Evolutionary conservation across 192 early-diverging fungal genomes (phyloP), one percentile per base, ranked within the genome.

Genomic region (Phycomyces blakesleeanus): DNA sequence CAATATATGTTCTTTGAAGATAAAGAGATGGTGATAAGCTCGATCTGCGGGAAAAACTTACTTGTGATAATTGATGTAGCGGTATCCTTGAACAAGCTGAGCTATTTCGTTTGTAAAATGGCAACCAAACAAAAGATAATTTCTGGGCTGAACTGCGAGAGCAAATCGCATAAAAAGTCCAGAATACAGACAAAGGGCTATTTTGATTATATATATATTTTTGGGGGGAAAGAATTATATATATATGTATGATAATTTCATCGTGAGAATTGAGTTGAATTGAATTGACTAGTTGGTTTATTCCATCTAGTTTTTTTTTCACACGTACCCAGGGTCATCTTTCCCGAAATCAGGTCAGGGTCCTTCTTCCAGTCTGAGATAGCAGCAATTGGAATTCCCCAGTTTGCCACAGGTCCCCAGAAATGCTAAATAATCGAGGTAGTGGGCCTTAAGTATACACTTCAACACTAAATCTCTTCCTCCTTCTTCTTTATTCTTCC

Each of bases 311-410:
- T 22, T 6, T 51, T 16, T 11, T 29, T 34, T 22, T 50, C 26
- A 26, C 0, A 63, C 57, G 41, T 68, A 89, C 87, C 88, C 14
- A 67, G 62, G 27, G 96, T 98, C 96, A 98, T 98, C 61, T 93
- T 97, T 53, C 91, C 90, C 34, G 86, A 89, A 70, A 98, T 98
- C 69, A 89, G 76, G 63, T 93, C 93, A 8, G 94, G 92, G 58
- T 90, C 89, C 73, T 95, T 92, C 59, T 89, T 83, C 57, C 84
- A 87, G 72, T 98, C 96, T 38, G 91, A 90, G 60, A 97, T 92
- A 8, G 96, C 96, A 27, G 95, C 95, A 25, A 98, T 60, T 49
- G 96, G 96, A 56, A 98, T 85, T 47, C 96, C 96, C 96, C 96
- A 91, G 79, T 91, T 93, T 54, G 87, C 91, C 14, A 83, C 80